Base-by-base conservation (phyloP, 2,329 filamentous ascomycete species). In the Colletotrichum siamense region DNA sequence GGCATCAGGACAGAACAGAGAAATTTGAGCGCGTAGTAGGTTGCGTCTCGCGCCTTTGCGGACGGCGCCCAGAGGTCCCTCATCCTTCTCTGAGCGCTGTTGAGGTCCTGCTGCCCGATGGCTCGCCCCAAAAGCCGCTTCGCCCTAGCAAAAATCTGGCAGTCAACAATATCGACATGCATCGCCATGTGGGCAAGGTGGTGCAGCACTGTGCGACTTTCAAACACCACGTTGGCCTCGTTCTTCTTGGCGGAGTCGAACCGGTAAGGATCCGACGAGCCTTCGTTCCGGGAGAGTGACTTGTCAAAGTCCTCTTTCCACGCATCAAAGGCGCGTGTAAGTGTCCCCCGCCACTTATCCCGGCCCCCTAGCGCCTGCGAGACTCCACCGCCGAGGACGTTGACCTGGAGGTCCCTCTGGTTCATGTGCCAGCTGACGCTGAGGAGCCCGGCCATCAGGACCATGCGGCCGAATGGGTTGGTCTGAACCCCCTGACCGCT, bases 391-490 rank as follows among this genome's bases (percentile, higher is more conserved):
- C 92, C 96, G 0, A 99, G 89, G 1, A 96, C 96, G 82, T 94
- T 96, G 75, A 98, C 94, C 86, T 98, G 96, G 16, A 98, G 90
- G 83, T 99, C 97, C 81, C 96, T 92, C 83, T 99, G 96, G 82
- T 98, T 97, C 94, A 99, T 96, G 84, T 99, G 96, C 95, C 96
- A 99, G 82, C 95, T 97, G 34, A 99, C 95, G 79, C 95, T 98
- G 28, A 99, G 88, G 32, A 99, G 87, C 0, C 97, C 97, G 2
- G 96, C 94, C 96, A 99, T 99, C 68, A 99, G 89, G 61, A 98
- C 95, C 4, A 95, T 97, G 52, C 97, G 93, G 2, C 96, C 97
- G 82, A 99, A 99, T 0, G 95, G 94, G 83, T 98, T 98, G 5
- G 97, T 99, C 69, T 94, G 92, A 6, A 99, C 96, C 73, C 92